phyloP scores from a whole-genome alignment of 2,329 filamentous ascomycete species.

The Tolypocladium cylindrosporum region DNA sequence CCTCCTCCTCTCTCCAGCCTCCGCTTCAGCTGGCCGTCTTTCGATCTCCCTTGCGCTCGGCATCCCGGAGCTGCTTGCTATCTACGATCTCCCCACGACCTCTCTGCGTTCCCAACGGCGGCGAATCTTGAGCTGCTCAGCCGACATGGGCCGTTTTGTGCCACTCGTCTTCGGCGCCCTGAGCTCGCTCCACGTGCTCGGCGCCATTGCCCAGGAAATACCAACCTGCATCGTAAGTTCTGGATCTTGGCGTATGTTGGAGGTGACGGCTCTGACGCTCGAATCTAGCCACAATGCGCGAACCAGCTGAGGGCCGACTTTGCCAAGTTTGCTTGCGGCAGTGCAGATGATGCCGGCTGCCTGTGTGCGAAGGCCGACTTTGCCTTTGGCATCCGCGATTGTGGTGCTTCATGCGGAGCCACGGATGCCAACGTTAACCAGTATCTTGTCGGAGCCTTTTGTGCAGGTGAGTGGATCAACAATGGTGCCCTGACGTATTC shows the following conservation, averaged over 20 bases:
- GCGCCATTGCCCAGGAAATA: slow-evolving; percentile 13
- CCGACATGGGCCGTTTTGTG: slow-evolving; percentile 17
- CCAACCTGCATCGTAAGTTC: slow-evolving; percentile 21
- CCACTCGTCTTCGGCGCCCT: slow-evolving; percentile 16
- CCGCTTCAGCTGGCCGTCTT: not conserved
- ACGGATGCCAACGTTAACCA: slow-evolving; percentile 17
- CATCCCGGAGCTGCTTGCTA: too few species aligned
- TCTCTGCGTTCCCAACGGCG: not conserved
- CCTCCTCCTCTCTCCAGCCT: not conserved
- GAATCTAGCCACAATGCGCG: slow-evolving; percentile 10
- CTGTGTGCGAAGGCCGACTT: slow-evolving; percentile 23
- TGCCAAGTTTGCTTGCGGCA: slow-evolving; percentile 13
- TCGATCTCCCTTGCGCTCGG: not conserved
- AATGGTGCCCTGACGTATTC: not conserved
- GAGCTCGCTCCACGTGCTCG: slow-evolving; percentile 14
- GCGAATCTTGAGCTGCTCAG: not conserved
- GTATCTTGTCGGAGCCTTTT: slow-evolving; percentile 15
- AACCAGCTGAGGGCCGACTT: slow-evolving; percentile 10
- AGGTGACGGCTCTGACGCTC: slow-evolving; percentile 1
- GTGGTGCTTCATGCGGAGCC: slow-evolving; percentile 19
- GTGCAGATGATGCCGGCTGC: slow-evolving; percentile 23
- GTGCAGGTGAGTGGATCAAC: slow-evolving; percentile 4
- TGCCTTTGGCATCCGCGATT: slow-evolving; percentile 23
- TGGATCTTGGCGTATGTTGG: not conserved
- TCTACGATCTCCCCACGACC: slow-evolving; percentile 3